Evolutionary conservation across 1,284 basidiomycete species (phyloP).

Genomic region (Malassezia psittaci): DNA sequence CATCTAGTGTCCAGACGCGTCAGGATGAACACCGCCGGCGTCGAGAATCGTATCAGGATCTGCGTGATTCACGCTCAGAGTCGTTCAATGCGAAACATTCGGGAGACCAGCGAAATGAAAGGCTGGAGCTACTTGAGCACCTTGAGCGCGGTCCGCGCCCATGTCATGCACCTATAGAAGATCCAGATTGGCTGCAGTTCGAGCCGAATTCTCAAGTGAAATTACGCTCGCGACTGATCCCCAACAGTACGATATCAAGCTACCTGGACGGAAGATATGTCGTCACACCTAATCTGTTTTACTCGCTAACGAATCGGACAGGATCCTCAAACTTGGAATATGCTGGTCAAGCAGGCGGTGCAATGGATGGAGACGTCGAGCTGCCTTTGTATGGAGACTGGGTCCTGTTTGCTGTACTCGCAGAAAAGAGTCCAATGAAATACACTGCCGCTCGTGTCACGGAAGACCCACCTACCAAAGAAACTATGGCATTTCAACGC

Average conservation of each 20-base stretch:
- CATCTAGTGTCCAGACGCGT: constrained; percentile 2
- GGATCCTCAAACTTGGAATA: constrained; percentile 6
- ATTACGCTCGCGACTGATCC: constrained; percentile 55
- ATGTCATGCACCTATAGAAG: constrained; percentile 7
- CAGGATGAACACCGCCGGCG: not conserved
- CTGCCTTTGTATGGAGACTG: constrained; percentile 83
- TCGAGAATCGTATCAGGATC: not conserved
- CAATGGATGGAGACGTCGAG: constrained; percentile 58
- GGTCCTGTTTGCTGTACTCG: constrained; percentile 78
- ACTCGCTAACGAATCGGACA: constrained; percentile 53
- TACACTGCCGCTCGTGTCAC: constrained; percentile 49
- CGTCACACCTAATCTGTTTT: constrained; percentile 73
- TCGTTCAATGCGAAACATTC: not conserved
- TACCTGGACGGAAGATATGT: constrained; percentile 74
- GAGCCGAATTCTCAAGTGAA: constrained; percentile 5
- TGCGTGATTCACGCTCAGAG: not conserved
- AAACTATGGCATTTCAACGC: not conserved
- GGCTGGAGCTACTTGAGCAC: constrained; percentile 10
- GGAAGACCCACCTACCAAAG: not conserved
- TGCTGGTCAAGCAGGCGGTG: not conserved
- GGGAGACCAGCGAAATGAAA: constrained; percentile 2
- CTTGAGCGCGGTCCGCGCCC: constrained; percentile 6
- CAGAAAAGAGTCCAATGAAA: constrained; percentile 66
- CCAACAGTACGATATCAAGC: constrained; percentile 69
- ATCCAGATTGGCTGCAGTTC: constrained; percentile 4